Evolutionary conservation across 1,284 basidiomycete species (phyloP), one percentile per base, ranked within the genome.

Genomic region (Leccinum subrobustum): DNA sequence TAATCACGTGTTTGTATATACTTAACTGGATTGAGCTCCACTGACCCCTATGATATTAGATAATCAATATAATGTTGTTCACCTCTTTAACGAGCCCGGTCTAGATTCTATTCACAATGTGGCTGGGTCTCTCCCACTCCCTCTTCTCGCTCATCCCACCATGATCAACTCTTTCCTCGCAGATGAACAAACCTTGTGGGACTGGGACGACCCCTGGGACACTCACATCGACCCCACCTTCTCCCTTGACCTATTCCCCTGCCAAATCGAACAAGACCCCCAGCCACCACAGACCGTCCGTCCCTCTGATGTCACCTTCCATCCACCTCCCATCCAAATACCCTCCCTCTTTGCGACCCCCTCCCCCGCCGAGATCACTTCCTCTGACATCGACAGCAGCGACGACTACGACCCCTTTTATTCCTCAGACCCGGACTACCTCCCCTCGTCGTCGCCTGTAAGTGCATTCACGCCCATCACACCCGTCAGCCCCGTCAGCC

Each of bases 401-500:
- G 67, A 67, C 44, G 61, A 72, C n/a, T 23, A 54, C 6, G 66
- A 70, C 3, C 3, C 61, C 9, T 3, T 54, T 27, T 68, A 54
- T 18, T 57, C 57, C 7, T 72, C 68, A n/a, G 68, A 73, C 11
- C 64, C 70, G 1, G 71, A 70, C 0, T 70, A 59, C 12, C 6
- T 71, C 14, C 66, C 69, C 0, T 66, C 65, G 18, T n/a, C 48
- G 6, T 50, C 48, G 12, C 48, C 48, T 3, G 18, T 44, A 9
- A 42, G 39, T 18, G 39, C 39, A 18, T 9, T 42, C 42, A 44
- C 42, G 2, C 18, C 42, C 42, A 20, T 44, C 11, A 44, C 18
- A 27, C 63, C 65, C 11, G 42, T 11, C 20, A 37, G 65, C 42
- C 63, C 65, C 42, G 42, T 11, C 20, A 35, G 65, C n/a, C 6